Evolutionary conservation across 345 rosid genomes (phyloP).

Genomic region (Gossypium anomalum): DNA sequence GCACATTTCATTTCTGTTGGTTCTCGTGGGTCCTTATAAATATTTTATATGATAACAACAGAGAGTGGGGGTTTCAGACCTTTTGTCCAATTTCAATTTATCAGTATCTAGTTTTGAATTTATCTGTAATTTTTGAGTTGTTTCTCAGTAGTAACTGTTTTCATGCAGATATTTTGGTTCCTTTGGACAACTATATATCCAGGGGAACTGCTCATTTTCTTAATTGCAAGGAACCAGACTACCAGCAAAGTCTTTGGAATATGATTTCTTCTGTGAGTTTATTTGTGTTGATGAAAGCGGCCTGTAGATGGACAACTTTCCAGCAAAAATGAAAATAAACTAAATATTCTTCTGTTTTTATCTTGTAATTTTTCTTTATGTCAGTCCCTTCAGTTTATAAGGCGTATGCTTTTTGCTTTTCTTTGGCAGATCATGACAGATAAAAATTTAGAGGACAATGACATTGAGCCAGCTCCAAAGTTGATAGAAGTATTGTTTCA

Average conservation of each 20-base stretch:
- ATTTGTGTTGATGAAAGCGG: background rate
- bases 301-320: background rate
- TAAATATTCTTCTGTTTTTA: background rate
- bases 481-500: slow-evolving; percentile 94
- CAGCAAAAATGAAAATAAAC: background rate
- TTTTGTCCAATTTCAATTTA: background rate
- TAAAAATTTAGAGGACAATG: slow-evolving; percentile 79
- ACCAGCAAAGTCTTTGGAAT: slow-evolving; percentile 92
- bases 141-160: slow-evolving; percentile 11
- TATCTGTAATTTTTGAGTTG: background rate
- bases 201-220: slow-evolving; percentile 92
- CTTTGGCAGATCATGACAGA: slow-evolving; percentile 68
- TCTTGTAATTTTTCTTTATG: background rate
- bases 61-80: background rate
- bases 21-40: background rate
- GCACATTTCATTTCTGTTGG: background rate
- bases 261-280: slow-evolving; percentile 88
- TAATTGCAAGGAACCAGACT: slow-evolving; percentile 83
- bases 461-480: slow-evolving; percentile 95
- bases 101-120: background rate
- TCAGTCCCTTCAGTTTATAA: background rate
- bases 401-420: background rate
- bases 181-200: slow-evolving; percentile 92
- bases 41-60: background rate
- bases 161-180: slow-evolving; percentile 84